Base-by-base conservation (phyloP, 1,284 basidiomycete species). In the Malassezia sp. region DNA sequence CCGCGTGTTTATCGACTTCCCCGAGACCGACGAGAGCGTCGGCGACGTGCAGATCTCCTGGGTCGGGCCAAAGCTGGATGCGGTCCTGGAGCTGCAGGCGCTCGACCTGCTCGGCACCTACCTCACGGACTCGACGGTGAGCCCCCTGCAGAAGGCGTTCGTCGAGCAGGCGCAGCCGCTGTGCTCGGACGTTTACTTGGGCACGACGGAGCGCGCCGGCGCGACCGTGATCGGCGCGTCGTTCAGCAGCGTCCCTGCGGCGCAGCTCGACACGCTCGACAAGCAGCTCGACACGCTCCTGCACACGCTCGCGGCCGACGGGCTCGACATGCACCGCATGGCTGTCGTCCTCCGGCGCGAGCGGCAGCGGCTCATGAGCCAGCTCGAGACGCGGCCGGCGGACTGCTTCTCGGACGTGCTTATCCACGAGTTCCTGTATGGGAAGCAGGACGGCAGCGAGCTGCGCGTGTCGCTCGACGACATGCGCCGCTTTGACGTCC, bases 11-110 rank as follows among this genome's bases (percentile, higher is more conserved):
- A 80, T 96, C 24, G 84, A 91, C 21, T 99, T 99, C 64, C 93
- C 93, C n/a, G 93, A 96, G 72, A 81, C 87, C 71, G 91, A 97
- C 69, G 93, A 97, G 74, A 88, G 83, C 49, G 64, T 87, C 55
- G 91, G 93, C 31, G 89, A 96, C 73, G 68, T 96, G 6, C 75
- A 79, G 35, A 76, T 95, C 46, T 79, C 75, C 17, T 93, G 82
- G 75, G 75, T 85, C 52, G 90, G 91, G 2, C 85, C 84, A 26
- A 69, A 80, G 36, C 79, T 80, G 12, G 79, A 78, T 45, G 78
- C 83, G 51, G 86, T 83, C 67, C 69, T 89, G 45, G 80, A 83
- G 57, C 78, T 81, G 54, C 83, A 84, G 74, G 90, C 88, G 6
- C 71, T 96, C 51, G 85, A 89, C 56, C 75, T 95, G 30, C 74